Conservation (phyloP, 176 grass and related monocot species). For the Echinochloa phyllopogon region DNA sequence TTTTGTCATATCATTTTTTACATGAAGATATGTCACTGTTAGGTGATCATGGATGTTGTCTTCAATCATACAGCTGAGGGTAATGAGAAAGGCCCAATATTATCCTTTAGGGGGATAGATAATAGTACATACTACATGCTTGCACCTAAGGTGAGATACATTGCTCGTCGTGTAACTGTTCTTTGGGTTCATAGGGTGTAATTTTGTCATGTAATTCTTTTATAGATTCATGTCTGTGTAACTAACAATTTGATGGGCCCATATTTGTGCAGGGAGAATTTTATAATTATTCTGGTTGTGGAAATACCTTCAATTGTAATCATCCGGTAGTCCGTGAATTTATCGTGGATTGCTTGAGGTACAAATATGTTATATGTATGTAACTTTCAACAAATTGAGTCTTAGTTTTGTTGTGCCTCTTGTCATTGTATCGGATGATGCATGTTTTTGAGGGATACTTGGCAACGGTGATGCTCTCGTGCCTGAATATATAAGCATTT, state of each 20-base stretch:
- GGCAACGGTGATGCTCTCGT: slow-evolving; percentile 16
- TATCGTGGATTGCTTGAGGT: slow-evolving; percentile 98
- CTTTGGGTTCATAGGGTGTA: slow-evolving; percentile 17
- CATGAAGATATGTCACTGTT: slow-evolving; percentile 30
- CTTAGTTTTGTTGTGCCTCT: slow-evolving; percentile 2
- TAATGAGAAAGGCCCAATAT: slow-evolving; percentile 93
- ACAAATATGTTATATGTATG: slow-evolving; percentile 31
- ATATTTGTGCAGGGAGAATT: slow-evolving; percentile 85
- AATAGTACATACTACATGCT: slow-evolving; percentile 99
- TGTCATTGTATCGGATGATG: slow-evolving; percentile 6
- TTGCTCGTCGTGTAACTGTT: background rate
- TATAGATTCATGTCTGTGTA: slow-evolving; percentile 3
- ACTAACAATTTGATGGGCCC: slow-evolving; percentile 30
- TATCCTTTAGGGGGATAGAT: slow-evolving; percentile 96
- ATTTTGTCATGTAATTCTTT: slow-evolving; percentile 13
- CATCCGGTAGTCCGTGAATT: slow-evolving; percentile 95
- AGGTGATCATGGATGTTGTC: slow-evolving; percentile 96
- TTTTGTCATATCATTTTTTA: slow-evolving; percentile 41
- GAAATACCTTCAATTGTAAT: slow-evolving; percentile 99
- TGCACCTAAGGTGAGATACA: slow-evolving; percentile 75
- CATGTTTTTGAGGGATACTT: background rate
- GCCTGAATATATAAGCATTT: slow-evolving; percentile 20
- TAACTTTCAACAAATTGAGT: background rate
- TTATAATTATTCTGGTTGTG: slow-evolving; percentile 97
- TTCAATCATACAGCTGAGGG: slow-evolving; percentile 99